Conservation (phyloP, 192 early-diverging fungal species). For the Coemansia sp. region DNA sequence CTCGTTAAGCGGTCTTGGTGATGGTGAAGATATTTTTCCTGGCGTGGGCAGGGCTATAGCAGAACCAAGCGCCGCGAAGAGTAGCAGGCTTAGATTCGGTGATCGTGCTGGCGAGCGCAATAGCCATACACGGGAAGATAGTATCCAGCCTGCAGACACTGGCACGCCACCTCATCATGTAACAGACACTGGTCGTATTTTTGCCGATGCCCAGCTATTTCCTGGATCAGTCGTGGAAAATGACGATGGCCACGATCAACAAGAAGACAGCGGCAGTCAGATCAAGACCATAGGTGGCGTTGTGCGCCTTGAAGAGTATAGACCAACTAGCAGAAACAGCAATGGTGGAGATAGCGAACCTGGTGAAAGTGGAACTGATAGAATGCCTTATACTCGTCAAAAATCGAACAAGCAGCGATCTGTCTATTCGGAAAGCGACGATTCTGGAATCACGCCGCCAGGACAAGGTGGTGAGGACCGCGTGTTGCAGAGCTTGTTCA, state of each 20-base stretch:
- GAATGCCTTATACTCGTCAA: not conserved
- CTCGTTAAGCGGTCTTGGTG: slow-evolving; percentile 58
- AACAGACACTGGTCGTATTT: slow-evolving; percentile 87
- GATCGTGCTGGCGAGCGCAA: slow-evolving; percentile 27
- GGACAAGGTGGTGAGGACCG: slow-evolving; percentile 52
- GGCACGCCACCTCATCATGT: not conserved
- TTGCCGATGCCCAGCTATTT: slow-evolving; percentile 69
- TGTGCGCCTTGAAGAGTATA: slow-evolving; percentile 33
- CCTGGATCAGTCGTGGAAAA: slow-evolving; percentile 9
- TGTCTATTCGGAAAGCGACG: not conserved
- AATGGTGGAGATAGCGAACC: not conserved
- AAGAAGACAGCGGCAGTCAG: slow-evolving; percentile 12
- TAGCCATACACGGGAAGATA: slow-evolving; percentile 23
- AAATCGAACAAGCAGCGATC: slow-evolving; percentile 1
- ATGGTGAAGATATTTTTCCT: not conserved
- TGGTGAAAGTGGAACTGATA: not conserved
- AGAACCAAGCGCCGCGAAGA: not conserved
- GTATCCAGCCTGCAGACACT: not conserved
- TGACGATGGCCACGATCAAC: slow-evolving; percentile 1
- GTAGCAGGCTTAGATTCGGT: slow-evolving; percentile 39
- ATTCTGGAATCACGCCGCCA: not conserved
- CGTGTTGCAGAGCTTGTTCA: slow-evolving; percentile 79
- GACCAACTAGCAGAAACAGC: slow-evolving; percentile 10
- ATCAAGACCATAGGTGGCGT: slow-evolving; percentile 26
- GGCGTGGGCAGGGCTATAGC: not conserved